phyloP scores from a whole-genome alignment of 2,329 filamentous ascomycete genomes.

The Cladophialophora exuberans region DNA sequence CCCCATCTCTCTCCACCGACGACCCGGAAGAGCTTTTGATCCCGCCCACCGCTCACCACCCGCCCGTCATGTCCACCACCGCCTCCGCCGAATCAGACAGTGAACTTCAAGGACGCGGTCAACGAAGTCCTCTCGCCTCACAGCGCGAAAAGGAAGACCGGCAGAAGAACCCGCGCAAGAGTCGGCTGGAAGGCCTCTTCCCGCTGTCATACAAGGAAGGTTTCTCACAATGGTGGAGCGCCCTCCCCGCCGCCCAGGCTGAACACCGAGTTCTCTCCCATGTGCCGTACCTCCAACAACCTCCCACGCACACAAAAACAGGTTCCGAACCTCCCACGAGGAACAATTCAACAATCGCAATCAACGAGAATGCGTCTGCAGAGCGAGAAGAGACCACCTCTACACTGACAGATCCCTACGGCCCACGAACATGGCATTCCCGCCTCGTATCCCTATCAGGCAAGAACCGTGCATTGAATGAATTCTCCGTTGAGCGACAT shows the following conservation, averaged over 20 bases:
- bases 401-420: slow-evolving; percentile 72
- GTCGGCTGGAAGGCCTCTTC: slow-evolving; percentile 60
- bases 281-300: slow-evolving; percentile 78
- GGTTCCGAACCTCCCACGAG: slow-evolving; percentile 55
- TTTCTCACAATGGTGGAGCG: slow-evolving; percentile 91
- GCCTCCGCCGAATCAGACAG: slow-evolving; percentile 36
- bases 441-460: slow-evolving; percentile 82
- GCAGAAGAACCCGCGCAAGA: slow-evolving; percentile 32
- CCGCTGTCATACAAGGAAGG: slow-evolving; percentile 91
- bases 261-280: slow-evolving; percentile 87
- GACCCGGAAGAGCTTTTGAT: slow-evolving; percentile 18
- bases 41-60: slow-evolving; percentile 26
- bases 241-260: slow-evolving; percentile 77
- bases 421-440: slow-evolving; percentile 82
- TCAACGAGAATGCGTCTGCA: slow-evolving; percentile 47
- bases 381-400: slow-evolving; percentile 45
- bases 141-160: slow-evolving; percentile 45
- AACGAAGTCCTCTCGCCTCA: slow-evolving; percentile 54
- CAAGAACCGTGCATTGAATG: slow-evolving; percentile 85
- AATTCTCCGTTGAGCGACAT: slow-evolving; percentile 81
- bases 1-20: slow-evolving; percentile 3
- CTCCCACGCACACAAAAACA: slow-evolving; percentile 68
- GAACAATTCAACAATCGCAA: slow-evolving; percentile 39
- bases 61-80: slow-evolving; percentile 33
- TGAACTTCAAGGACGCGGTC: slow-evolving; percentile 38